Conservation (phyloP, 805 yeast species). For the Lipomyces spencermartinsiae region DNA sequence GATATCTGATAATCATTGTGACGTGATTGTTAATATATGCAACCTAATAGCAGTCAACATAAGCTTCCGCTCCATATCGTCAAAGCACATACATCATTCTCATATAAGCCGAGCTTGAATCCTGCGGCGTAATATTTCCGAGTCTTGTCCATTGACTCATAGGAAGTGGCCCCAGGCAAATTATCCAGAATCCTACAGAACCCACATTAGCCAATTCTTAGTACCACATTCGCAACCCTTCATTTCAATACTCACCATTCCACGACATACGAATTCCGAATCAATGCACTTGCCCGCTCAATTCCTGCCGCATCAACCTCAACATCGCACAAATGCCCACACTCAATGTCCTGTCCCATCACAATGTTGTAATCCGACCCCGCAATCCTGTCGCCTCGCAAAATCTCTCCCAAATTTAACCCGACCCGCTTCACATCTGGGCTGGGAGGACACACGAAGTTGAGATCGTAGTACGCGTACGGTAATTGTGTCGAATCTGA, state of each 20-base stretch:
- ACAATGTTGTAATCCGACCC: conserved; percentile 69
- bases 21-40: conserved; percentile 78
- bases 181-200: conserved; percentile 61
- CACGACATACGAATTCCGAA: conserved; percentile 72
- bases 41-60: conserved; percentile 35
- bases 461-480: conserved; percentile 74
- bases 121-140: conserved; percentile 83
- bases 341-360: conserved; percentile 70
- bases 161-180: conserved; percentile 87
- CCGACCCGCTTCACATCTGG: conserved; percentile 59
- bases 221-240: background rate
- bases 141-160: conserved; percentile 61
- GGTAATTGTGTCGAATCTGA: conserved; percentile 81
- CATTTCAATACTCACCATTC: conserved; percentile 60
- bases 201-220: background rate
- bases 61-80: conserved; percentile 29
- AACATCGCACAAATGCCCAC: conserved; percentile 72
- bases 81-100: conserved; percentile 48
- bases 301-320: conserved; percentile 59
- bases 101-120: conserved; percentile 78
- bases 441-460: conserved; percentile 77
- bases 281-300: conserved; percentile 61
- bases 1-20: conserved; percentile 78
- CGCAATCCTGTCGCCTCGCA: conserved; percentile 82
- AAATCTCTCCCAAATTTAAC: conserved; percentile 74